Evolutionary conservation across 202 grass and related monocot genomes (phyloP).

Genomic region (Alloteropsis angusta): DNA sequence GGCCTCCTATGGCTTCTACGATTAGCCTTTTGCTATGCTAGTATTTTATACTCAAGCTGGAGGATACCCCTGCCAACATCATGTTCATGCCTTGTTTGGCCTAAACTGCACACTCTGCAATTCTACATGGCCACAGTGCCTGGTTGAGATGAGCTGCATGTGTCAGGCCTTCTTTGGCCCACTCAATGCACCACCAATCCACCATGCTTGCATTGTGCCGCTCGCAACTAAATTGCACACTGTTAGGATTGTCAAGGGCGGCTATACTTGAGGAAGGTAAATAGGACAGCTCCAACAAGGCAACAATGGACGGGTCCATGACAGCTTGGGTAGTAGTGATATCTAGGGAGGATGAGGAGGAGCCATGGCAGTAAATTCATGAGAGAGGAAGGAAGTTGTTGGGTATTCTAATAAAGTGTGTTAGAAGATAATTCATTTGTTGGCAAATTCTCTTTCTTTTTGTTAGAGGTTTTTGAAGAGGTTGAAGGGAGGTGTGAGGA

Average conservation of each 20-base stretch:
- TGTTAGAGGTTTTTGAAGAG: not conserved
- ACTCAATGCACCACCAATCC: not conserved
- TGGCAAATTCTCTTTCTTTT: not conserved
- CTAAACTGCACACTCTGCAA: not conserved
- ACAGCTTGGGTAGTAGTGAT: not conserved
- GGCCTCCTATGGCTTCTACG: not conserved
- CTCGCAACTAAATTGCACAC: not conserved
- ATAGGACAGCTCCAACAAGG: not conserved
- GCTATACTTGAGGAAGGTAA: not conserved
- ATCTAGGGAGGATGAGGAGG: not conserved
- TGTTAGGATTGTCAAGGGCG: not conserved
- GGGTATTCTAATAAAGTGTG: not conserved
- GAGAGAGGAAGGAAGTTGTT: not conserved
- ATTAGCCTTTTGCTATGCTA: not conserved
- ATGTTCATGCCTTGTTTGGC: not conserved
- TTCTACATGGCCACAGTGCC: not conserved
- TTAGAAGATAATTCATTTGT: not conserved
- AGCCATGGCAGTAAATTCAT: not conserved
- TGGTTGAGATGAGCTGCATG: not conserved
- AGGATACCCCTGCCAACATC: not conserved
- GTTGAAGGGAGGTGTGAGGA: not conserved
- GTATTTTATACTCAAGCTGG: not conserved
- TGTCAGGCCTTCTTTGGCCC: not conserved
- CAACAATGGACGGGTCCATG: not conserved
- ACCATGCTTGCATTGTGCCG: not conserved